Percentiles rank a stretch among this genome's conserved stretches.
These are phyloP conservation scores for Spergularia bocconei DNA, from an alignment of 148 eudicot species.

Conservation along the genomic window DNA sequence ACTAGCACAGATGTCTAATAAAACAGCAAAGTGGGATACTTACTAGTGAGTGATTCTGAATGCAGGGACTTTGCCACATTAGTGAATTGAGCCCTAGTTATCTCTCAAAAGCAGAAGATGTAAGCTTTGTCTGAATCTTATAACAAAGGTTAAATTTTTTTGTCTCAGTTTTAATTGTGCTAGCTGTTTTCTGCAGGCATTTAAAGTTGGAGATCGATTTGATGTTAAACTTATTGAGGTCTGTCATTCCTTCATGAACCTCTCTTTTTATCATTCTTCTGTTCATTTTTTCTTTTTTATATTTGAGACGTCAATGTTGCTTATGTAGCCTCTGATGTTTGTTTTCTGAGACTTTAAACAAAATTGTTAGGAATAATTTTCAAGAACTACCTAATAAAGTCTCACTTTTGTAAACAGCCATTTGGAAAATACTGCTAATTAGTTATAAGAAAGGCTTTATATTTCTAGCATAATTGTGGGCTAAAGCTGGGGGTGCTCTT, in stretches of 20 bases:
- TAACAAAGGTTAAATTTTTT: background rate
- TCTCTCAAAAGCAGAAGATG: constrained; percentile 92
- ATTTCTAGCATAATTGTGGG: too few relatives aligned
- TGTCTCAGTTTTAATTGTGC: background rate
- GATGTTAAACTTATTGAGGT: constrained; percentile 99
- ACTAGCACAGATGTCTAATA: background rate
- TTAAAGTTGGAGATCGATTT: constrained; percentile 84
- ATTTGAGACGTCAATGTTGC: background rate
- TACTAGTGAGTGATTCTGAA: constrained; percentile 7
- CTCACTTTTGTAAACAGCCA: too few relatives aligned
- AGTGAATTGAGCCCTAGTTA: constrained; percentile 85
- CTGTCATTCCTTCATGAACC: constrained; percentile 16
- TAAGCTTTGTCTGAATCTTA: constrained; percentile 35
- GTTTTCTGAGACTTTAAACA: background rate
- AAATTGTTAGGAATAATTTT: background rate
- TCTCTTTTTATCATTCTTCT: background rate
- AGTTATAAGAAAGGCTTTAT: too few relatives aligned
- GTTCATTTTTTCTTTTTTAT: background rate
- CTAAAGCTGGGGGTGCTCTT: too few relatives aligned
- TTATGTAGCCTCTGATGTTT: background rate
- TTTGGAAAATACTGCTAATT: too few relatives aligned
- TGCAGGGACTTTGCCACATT: constrained; percentile 98
- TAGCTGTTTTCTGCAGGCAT: constrained; percentile 45
- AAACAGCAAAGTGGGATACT: background rate
- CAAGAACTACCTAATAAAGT: too few relatives aligned